These are phyloP conservation scores for Volvariella surrecta DNA, from an alignment of 1,284 basidiomycete species.

Conservation along the genomic window DNA sequence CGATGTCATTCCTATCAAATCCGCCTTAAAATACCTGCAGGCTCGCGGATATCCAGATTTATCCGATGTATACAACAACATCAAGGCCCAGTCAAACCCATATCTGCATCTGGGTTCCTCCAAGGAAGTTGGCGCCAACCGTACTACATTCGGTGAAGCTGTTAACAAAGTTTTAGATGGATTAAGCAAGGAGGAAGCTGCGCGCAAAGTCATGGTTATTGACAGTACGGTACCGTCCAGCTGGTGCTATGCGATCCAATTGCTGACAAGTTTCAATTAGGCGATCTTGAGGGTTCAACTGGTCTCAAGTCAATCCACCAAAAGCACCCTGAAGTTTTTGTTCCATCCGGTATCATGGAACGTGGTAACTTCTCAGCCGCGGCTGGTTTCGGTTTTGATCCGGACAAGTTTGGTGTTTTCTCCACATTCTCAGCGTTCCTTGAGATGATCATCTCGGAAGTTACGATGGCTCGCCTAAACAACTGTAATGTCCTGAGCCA, in stretches of 20 bases:
- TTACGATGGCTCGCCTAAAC: constrained; percentile 86
- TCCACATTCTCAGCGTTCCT: constrained; percentile 85
- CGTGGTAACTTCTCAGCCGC: constrained; percentile 78
- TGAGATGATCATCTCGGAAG: constrained; percentile 81
- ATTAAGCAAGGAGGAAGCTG: constrained; percentile 66
- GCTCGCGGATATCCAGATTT: constrained; percentile 54
- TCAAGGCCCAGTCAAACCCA: constrained; percentile 49
- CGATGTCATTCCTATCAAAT: constrained; percentile 75
- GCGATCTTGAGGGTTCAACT: constrained; percentile 80
- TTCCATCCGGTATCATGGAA: constrained; percentile 80
- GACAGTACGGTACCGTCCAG: constrained; percentile 48
- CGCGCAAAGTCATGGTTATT: constrained; percentile 77
- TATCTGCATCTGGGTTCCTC: constrained; percentile 63
- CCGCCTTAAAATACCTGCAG: constrained; percentile 66
- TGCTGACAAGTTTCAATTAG: constrained; percentile 22
- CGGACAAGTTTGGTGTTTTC: constrained; percentile 72
- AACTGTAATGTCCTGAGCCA: constrained; percentile 80
- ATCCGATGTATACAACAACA: constrained; percentile 49
- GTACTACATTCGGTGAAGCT: constrained; percentile 77
- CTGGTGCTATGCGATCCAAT: background rate
- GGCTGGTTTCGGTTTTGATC: constrained; percentile 76
- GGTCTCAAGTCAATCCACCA: constrained; percentile 80
- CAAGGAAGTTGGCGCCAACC: constrained; percentile 70
- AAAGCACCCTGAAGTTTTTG: constrained; percentile 81
- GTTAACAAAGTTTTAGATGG: constrained; percentile 71